phyloP scores from a whole-genome alignment of 257 asterid genomes.

The Ophiorrhiza pumila region DNA sequence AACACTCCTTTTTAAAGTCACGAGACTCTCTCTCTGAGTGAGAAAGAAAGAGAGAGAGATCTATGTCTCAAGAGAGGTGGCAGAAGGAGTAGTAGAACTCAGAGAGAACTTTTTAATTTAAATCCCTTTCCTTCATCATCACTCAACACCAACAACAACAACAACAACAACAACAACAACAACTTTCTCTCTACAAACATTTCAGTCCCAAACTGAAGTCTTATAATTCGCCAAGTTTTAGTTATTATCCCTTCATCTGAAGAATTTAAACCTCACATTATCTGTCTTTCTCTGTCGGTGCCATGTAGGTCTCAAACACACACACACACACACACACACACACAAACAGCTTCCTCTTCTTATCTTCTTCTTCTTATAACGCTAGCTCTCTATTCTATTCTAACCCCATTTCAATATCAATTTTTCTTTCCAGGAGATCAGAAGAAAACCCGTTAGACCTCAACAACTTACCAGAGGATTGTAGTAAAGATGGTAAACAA shows the following conservation, averaged over 20 bases:
- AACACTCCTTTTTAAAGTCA: slow-evolving; percentile 65
- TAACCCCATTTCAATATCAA: neutral
- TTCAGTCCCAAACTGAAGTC: slow-evolving; percentile 71
- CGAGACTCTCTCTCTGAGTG: slow-evolving; percentile 49
- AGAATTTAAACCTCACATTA: slow-evolving; percentile 15
- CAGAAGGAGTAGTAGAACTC: slow-evolving; percentile 49
- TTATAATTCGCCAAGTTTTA: slow-evolving; percentile 41
- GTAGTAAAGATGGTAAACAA: slow-evolving; percentile 56
- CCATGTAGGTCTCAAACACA: slow-evolving; percentile 52
- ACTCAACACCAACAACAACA: slow-evolving; percentile 43
- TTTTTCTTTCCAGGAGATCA: slow-evolving; percentile 61
- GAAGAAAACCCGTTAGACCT: slow-evolving; percentile 83
- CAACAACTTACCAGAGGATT: slow-evolving; percentile 94
- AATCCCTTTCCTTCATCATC: slow-evolving; percentile 61
- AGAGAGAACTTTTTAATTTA: slow-evolving; percentile 50
- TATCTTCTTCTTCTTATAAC: slow-evolving; percentile 14
- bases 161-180: slow-evolving; percentile 12
- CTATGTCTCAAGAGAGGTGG: slow-evolving; percentile 57
- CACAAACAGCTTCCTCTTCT: neutral
- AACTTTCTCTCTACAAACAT: slow-evolving; percentile 23
- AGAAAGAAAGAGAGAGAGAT: slow-evolving; percentile 41
- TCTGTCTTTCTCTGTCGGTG: slow-evolving; percentile 67
- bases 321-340: slow-evolving; percentile 43
- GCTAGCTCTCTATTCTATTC: neutral
- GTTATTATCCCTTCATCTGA: slow-evolving; percentile 28